Conservation (phyloP, 2,329 filamentous ascomycete species). For the Botryosphaeria dothidea region DNA sequence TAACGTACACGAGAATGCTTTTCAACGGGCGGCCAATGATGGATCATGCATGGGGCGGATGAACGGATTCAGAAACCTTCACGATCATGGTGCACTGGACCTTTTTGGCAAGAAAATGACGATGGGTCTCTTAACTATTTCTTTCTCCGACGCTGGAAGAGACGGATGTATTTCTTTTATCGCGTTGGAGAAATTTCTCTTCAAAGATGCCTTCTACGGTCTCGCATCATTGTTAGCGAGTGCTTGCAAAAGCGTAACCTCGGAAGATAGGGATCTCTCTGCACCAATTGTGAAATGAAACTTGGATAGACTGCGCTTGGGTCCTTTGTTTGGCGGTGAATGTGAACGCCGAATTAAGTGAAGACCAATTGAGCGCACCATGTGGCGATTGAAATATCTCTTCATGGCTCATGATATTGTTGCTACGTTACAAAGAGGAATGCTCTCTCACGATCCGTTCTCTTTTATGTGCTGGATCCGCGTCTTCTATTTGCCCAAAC, state of each 20-base stretch:
- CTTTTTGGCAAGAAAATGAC: background rate
- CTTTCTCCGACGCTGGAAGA: background rate
- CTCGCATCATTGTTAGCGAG: conserved; percentile 9
- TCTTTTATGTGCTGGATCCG: background rate
- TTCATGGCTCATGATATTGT: background rate
- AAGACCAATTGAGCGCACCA: background rate
- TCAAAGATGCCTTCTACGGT: background rate
- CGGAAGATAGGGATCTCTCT: conserved; percentile 6
- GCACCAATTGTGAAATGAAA: conserved; percentile 6
- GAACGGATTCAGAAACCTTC: conserved; percentile 2
- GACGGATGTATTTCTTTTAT: background rate
- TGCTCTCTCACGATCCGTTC: background rate
- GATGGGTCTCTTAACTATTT: conserved; percentile 4
- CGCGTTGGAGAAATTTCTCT: background rate
- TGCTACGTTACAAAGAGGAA: background rate
- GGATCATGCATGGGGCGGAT: background rate
- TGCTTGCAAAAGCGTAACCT: conserved; percentile 9
- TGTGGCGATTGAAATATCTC: background rate
- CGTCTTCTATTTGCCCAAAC: background rate
- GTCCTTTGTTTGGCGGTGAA: background rate
- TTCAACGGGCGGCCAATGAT: background rate
- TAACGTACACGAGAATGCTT: conserved; percentile 14
- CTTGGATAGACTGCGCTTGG: conserved; percentile 5
- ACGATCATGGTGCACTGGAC: conserved; percentile 5
- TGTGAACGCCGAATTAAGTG: background rate